Conservation (phyloP, 208 protist genomes). For the Trypanosoma melophagium region DNA sequence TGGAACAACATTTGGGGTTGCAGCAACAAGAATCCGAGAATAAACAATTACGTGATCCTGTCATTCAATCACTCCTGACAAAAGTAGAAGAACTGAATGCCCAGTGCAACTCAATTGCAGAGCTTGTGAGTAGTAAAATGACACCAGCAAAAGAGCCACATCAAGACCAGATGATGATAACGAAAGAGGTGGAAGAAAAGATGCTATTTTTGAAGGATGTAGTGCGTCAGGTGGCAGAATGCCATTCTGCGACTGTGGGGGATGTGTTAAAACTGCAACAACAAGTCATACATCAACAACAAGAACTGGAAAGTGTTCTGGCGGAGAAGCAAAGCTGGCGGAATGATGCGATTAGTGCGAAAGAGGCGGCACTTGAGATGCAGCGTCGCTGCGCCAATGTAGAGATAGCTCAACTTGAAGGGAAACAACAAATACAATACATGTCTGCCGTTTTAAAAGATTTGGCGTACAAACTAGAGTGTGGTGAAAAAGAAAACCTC, state of each 20-base stretch:
- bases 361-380: slow-evolving; percentile 27
- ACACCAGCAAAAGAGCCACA: neutral
- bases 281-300: slow-evolving; percentile 1
- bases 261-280: slow-evolving; percentile 33
- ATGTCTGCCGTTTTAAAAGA: slow-evolving; percentile 25
- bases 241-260: slow-evolving; percentile 1
- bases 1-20: too few relatives aligned
- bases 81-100: slow-evolving; percentile 7
- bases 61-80: slow-evolving; percentile 18
- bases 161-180: neutral
- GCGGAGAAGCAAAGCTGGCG: slow-evolving; percentile 1
- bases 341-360: slow-evolving; percentile 18
- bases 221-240: slow-evolving; percentile 12
- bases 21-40: neutral
- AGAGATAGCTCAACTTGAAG: slow-evolving; percentile 22
- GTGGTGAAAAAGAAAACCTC: slow-evolving; percentile 31
- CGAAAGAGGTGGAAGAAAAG: slow-evolving; percentile 11
- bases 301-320: neutral
- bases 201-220: slow-evolving; percentile 5
- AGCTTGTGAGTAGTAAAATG: neutral
- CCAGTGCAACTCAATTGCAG: slow-evolving; percentile 3
- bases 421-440: slow-evolving; percentile 23
- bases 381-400: slow-evolving; percentile 27
- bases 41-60: neutral
- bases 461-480: slow-evolving; percentile 21